phyloP scores from a whole-genome alignment of 345 rosid species.

The Brassica rapa region DNA sequence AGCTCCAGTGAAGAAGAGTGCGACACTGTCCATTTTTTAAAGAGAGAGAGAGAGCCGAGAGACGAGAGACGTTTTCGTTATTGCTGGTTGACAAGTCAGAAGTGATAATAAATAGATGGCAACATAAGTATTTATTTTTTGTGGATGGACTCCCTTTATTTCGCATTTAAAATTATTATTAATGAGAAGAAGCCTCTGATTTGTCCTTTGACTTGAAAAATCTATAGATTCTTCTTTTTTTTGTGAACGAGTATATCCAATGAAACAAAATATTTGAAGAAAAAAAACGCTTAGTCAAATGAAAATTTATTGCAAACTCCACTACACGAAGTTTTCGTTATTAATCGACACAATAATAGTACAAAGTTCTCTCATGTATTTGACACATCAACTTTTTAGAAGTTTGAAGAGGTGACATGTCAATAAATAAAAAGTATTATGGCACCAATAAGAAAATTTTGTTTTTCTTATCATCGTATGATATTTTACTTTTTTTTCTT shows the following conservation, averaged over 20 bases:
- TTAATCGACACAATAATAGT: too few species aligned
- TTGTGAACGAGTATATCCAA: not conserved
- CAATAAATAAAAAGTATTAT: too few species aligned
- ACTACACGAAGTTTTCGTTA: not conserved
- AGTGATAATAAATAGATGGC: not conserved
- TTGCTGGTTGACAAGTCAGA: not conserved
- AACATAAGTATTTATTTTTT: not conserved
- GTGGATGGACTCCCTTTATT: not conserved
- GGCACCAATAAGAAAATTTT: too few species aligned
- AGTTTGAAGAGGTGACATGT: too few species aligned
- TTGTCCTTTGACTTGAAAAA: conserved; percentile 15
- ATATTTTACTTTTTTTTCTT: too few species aligned
- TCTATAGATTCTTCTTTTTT: not conserved
- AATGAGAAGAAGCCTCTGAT: not conserved
- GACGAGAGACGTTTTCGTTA: not conserved
- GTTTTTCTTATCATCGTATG: too few species aligned
- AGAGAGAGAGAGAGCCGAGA: not conserved
- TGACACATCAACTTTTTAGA: too few species aligned
- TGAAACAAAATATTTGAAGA: not conserved
- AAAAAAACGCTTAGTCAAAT: not conserved
- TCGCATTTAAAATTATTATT: not conserved
- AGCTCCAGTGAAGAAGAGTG: conserved; percentile 71
- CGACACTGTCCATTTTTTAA: conserved; percentile 51
- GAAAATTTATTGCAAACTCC: not conserved
- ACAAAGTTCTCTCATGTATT: too few species aligned